These are phyloP conservation scores for Xylogone sp. DNA, from an alignment of 2,329 filamentous ascomycete genomes.

Conservation along the genomic window DNA sequence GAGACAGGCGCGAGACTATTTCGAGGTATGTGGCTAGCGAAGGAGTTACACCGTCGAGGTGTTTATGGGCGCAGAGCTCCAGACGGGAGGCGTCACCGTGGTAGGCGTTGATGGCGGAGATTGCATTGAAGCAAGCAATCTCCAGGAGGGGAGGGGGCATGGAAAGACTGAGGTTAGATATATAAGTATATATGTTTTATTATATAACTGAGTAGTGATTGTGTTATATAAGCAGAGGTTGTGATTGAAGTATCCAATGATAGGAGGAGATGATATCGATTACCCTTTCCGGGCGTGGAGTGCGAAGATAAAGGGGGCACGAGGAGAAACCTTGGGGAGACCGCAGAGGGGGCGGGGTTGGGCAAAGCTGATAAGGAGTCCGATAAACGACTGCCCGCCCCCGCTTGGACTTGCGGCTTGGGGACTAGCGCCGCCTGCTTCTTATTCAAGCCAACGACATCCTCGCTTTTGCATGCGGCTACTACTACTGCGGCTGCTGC, in stretches of 20 bases:
- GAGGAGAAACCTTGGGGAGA: too few relatives aligned
- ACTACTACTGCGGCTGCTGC: too few relatives aligned
- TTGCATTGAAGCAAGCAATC: slow-evolving; percentile 43
- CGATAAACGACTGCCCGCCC: not conserved
- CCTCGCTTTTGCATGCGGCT: not conserved
- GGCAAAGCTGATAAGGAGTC: too few relatives aligned
- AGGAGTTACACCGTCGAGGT: slow-evolving; percentile 39
- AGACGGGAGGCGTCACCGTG: slow-evolving; percentile 43
- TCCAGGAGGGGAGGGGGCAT: slow-evolving; percentile 35
- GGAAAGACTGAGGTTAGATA: too few relatives aligned
- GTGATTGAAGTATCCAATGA: not conserved
- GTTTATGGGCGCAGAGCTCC: slow-evolving; percentile 42
- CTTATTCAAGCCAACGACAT: not conserved
- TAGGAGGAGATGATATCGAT: not conserved
- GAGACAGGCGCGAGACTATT: slow-evolving; percentile 16
- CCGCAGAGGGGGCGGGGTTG: too few relatives aligned
- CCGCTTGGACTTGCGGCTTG: slow-evolving; percentile 8
- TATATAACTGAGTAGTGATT: too few relatives aligned
- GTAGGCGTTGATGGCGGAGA: slow-evolving; percentile 39
- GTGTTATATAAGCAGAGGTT: too few relatives aligned
- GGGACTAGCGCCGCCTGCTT: slow-evolving; percentile 3
- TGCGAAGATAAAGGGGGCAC: not conserved
- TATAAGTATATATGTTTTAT: too few relatives aligned
- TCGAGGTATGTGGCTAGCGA: not conserved
- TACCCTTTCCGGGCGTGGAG: not conserved